Evolutionary conservation across 2,329 filamentous ascomycete genomes (phyloP).

Genomic region (Ascochyta clinopodiicola): DNA sequence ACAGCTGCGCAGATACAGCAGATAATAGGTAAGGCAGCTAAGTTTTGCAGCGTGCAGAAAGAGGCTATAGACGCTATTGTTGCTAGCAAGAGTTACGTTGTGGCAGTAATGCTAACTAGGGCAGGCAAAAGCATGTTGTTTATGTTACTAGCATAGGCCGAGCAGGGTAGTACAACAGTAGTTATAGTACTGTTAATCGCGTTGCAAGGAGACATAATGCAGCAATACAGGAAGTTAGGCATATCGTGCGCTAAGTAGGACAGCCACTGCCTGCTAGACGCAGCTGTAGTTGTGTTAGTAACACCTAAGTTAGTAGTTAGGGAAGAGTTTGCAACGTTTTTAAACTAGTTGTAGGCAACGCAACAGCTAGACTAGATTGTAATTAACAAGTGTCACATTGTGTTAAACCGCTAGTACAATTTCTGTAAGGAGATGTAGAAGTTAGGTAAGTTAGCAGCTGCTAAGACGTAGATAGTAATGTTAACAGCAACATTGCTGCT

Average conservation of each 20-base stretch:
- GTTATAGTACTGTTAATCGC: constrained; percentile 31
- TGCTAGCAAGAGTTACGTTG: constrained; percentile 21
- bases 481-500: constrained; percentile 16
- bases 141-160: background rate
- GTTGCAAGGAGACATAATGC: constrained; percentile 29
- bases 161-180: constrained; percentile 21
- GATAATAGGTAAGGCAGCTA: no score
- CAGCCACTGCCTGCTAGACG: background rate
- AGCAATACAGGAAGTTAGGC: constrained; percentile 12
- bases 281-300: no score
- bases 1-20: no score
- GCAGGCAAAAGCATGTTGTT: background rate
- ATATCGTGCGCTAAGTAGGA: constrained; percentile 22
- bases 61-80: constrained; percentile 27
- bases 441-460: constrained; percentile 20
- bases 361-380: no score
- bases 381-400: no score
- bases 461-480: constrained; percentile 30
- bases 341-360: no score
- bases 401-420: no score
- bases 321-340: no score
- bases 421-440: constrained; percentile 17
- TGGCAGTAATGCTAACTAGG: constrained; percentile 31
- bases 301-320: no score
- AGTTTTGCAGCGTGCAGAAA: no score